Evolutionary conservation across 2,329 filamentous ascomycete genomes (phyloP).

Genomic region (Xylariaceae sp.): DNA sequence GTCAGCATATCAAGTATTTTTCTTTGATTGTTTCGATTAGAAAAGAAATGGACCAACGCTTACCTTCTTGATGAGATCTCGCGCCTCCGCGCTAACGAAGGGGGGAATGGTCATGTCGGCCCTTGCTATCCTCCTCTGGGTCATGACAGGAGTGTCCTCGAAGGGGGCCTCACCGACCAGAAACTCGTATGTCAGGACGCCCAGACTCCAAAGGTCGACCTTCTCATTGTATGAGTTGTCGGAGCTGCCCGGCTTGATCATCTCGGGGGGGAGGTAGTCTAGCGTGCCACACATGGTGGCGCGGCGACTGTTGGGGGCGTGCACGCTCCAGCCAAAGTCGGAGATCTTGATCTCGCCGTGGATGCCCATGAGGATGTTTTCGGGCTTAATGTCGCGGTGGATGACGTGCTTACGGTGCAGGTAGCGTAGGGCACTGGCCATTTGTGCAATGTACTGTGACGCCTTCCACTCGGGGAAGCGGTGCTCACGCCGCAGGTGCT

Average conservation of each 20-base stretch:
- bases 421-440: constrained; percentile 84
- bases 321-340: constrained; percentile 97
- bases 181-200: constrained; percentile 94
- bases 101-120: constrained; percentile 89
- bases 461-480: constrained; percentile 82
- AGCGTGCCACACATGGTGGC: constrained; percentile 96
- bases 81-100: constrained; percentile 85
- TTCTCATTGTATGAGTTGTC: constrained; percentile 93
- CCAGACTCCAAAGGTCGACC: constrained; percentile 93
- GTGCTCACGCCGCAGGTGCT: constrained; percentile 72
- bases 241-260: constrained; percentile 75
- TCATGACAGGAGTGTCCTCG: constrained; percentile 93
- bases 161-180: constrained; percentile 94
- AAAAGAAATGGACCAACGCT: constrained; percentile 29
- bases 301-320: constrained; percentile 88
- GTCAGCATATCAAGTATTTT: constrained; percentile 3
- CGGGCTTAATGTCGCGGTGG: constrained; percentile 94
- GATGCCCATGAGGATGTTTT: constrained; percentile 93
- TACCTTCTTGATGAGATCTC: constrained; percentile 86
- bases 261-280: constrained; percentile 96
- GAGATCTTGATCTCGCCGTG: constrained; percentile 98
- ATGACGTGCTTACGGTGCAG: constrained; percentile 97
- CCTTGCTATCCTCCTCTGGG: constrained; percentile 78
- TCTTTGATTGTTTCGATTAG: neutral
- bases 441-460: constrained; percentile 81